Percentiles rank a stretch among this genome's conserved stretches.
Conservation (phyloP, 306 rosid genomes). For the Arachis hypogaea region DNA sequence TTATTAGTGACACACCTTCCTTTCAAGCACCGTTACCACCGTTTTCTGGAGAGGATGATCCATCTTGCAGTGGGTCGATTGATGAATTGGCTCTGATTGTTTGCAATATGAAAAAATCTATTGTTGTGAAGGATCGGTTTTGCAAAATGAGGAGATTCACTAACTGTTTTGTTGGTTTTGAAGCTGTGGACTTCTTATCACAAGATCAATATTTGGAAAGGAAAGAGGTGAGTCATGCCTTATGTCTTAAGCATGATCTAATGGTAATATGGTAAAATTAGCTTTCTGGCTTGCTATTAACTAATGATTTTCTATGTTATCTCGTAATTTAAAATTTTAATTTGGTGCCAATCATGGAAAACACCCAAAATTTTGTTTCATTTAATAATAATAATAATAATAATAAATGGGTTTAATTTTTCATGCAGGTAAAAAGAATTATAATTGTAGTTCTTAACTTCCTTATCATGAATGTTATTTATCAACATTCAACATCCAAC, state of each 20-base stretch:
- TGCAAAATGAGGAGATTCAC: conserved; percentile 71
- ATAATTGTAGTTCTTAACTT: neutral
- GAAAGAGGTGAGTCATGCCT: conserved; percentile 65
- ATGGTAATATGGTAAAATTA: conserved; percentile 16
- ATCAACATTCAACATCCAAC: neutral
- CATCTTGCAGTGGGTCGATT: conserved; percentile 62
- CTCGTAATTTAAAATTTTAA: conserved; percentile 11
- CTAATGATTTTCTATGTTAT: conserved; percentile 7
- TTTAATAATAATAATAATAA: neutral
- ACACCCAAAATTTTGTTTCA: neutral
- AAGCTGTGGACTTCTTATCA: conserved; percentile 82
- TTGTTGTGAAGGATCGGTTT: conserved; percentile 66
- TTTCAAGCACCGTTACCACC: conserved; percentile 76
- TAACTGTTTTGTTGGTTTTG: conserved; percentile 65
- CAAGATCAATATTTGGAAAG: conserved; percentile 90
- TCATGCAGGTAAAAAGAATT: neutral
- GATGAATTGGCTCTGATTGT: conserved; percentile 82
- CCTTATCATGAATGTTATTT: conserved; percentile 2
- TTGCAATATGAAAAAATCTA: conserved; percentile 72
- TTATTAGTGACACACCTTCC: conserved; percentile 62
- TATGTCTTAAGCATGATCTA: conserved; percentile 24
- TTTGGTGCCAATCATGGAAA: conserved; percentile 22
- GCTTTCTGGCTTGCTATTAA: neutral
- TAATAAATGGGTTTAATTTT: neutral
- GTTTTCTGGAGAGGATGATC: conserved; percentile 86